phyloP scores from a whole-genome alignment of 306 rosid species.

The Cucurbita moschata region DNA sequence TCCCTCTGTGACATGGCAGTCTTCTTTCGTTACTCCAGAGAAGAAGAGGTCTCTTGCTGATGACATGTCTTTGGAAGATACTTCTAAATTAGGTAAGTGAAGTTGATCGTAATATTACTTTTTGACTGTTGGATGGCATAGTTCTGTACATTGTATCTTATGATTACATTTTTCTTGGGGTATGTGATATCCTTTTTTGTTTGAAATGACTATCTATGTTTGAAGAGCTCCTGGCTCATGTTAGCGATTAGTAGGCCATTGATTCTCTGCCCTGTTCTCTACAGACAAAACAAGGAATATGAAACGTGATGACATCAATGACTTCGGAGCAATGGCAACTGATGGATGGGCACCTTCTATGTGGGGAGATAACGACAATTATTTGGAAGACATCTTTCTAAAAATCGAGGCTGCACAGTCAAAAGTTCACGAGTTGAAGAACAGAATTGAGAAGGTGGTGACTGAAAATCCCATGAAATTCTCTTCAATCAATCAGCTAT shows the following conservation, averaged over 20 bases:
- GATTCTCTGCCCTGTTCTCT: background rate
- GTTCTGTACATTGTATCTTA: background rate
- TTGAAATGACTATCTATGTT: background rate
- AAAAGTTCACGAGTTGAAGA: conserved; percentile 29
- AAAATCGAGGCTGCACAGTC: conserved; percentile 37
- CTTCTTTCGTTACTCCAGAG: conserved; percentile 33
- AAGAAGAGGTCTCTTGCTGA: conserved; percentile 54
- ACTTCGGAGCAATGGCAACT: conserved; percentile 21
- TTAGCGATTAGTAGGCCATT: background rate
- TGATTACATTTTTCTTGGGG: background rate
- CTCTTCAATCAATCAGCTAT: conserved; percentile 20
- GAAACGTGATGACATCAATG: conserved; percentile 18
- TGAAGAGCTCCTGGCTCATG: background rate
- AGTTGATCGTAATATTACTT: background rate
- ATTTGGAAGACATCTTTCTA: conserved; percentile 22
- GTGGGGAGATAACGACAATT: conserved; percentile 23
- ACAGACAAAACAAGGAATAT: conserved; percentile 17
- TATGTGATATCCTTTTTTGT: background rate
- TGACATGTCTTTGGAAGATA: conserved; percentile 28
- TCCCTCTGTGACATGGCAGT: conserved; percentile 7
- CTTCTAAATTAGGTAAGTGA: conserved; percentile 55
- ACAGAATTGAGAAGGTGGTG: conserved; percentile 34
- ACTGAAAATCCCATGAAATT: conserved; percentile 28
- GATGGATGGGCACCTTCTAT: conserved; percentile 25
- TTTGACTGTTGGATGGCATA: background rate